phyloP scores from a whole-genome alignment of 2,329 filamentous ascomycete genomes.

The Didymella pomorum region DNA sequence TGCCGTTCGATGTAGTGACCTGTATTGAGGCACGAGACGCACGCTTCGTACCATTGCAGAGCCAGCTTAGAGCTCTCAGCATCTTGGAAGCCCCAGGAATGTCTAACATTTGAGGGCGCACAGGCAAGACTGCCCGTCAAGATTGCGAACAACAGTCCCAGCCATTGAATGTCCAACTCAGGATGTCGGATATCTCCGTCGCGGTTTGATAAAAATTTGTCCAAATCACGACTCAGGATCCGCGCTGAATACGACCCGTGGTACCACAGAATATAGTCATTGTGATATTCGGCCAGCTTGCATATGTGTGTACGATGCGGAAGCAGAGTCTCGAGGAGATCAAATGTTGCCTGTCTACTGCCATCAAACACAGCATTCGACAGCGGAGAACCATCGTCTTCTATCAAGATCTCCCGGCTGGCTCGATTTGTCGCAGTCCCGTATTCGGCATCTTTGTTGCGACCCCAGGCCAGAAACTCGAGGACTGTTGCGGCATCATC shows the following conservation, averaged over 20 bases:
- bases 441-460: conserved; percentile 51
- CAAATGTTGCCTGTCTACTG: background rate
- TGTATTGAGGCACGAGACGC: conserved; percentile 54
- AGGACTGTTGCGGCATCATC: conserved; percentile 57
- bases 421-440: conserved; percentile 32
- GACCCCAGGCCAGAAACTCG: conserved; percentile 60
- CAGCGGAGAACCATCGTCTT: background rate
- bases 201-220: background rate
- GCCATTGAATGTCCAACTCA: background rate
- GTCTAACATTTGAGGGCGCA: background rate
- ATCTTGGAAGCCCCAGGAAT: background rate
- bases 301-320: background rate
- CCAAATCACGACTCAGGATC: background rate
- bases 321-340: conserved; percentile 5
- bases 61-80: background rate
- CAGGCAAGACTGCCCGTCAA: conserved; percentile 3
- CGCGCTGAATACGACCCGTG: background rate
- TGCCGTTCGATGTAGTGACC: conserved; percentile 52
- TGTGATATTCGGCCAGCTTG: conserved; percentile 5
- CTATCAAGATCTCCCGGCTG: background rate
- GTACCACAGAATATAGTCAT: background rate
- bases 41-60: conserved; percentile 34
- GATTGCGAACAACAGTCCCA: background rate
- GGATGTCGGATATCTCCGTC: background rate
- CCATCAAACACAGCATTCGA: background rate